Base-by-base conservation (phyloP, 1,284 basidiomycete species). In the Melampsora americana region DNA sequence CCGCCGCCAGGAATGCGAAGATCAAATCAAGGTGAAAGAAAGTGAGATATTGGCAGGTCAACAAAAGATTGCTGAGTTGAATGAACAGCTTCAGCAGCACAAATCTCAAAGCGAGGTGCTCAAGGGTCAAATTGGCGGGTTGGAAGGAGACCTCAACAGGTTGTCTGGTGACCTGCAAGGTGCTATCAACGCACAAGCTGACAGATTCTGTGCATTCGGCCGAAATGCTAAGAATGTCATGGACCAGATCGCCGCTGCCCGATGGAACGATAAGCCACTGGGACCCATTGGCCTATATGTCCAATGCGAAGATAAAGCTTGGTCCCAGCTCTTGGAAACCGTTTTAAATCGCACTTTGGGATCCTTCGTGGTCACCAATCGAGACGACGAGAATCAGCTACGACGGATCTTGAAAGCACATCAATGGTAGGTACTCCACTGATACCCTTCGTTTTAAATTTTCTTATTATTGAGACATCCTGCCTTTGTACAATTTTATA, bases 281-380 rank as follows among this genome's bases (percentile, higher is more conserved):
- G 96, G 96, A 0, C 93, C 94, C 0, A 85, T 98, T n/a, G 94
- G 94, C 0, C 78, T 86, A 61, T 87, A 88, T 81, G 89, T 99
- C 79, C 90, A 90, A 80, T 87, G 94, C 66, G 60, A 48, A 35
- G 73, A 75, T 20, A 62, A 67, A 42, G 88, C 85, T 72, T 75
- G 73, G 91, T 96, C 77, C 83, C 85, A 78, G 84, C 82, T 92
- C 7, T 82, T 97, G 78, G 87, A 92, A 50, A 84, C 84, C 20
- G 86, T 90, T 79, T 85, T 99, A 2, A 88, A 87, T 4, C 75
- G 79, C 5, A 81, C 85, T 6, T 86, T 99, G 84, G 88, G 86
- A 39, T 86, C 89, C 0, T 99, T 92, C 82, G 90, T 90, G 0
- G 87, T 96, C 46, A 91, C 90, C 0, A 88, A 93, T 80, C 82